These are phyloP conservation scores for Paramyrothecium roridum DNA, from an alignment of 2,329 filamentous ascomycete genomes.

Conservation along the genomic window DNA sequence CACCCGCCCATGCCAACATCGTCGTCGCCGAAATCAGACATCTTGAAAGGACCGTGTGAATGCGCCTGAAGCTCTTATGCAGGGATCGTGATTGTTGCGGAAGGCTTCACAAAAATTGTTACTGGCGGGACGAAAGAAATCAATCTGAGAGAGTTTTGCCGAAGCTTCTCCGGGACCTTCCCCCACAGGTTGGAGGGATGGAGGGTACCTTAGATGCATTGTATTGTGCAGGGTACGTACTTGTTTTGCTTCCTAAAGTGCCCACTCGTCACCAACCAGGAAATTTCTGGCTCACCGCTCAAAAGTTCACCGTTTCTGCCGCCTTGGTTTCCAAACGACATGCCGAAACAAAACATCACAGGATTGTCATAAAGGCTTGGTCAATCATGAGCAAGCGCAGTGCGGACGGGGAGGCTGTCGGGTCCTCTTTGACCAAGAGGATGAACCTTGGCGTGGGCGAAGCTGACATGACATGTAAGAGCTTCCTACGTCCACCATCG, in stretches of 20 bases:
- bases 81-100: not conserved
- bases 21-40: constrained; percentile 74
- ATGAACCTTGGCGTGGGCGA: constrained; percentile 10
- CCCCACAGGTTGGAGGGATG: constrained; percentile 8
- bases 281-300: constrained; percentile 28
- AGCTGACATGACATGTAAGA: constrained; percentile 17
- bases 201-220: constrained; percentile 1
- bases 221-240: not conserved
- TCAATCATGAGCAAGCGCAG: constrained; percentile 30
- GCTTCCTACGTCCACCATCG: not conserved
- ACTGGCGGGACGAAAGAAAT: constrained; percentile 17
- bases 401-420: constrained; percentile 17
- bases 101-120: constrained; percentile 25
- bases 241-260: not conserved
- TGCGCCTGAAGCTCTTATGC: not conserved
- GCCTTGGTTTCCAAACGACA: constrained; percentile 1
- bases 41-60: constrained; percentile 28
- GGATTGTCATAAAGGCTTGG: constrained; percentile 6
- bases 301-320: constrained; percentile 29
- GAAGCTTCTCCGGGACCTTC: constrained; percentile 22
- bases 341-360: constrained; percentile 6
- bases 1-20: constrained; percentile 56
- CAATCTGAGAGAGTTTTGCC: constrained; percentile 19
- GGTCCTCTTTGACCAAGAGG: constrained; percentile 22
- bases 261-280: constrained; percentile 23